Percentiles rank a stretch among this genome's conserved stretches.
Evolutionary conservation across 768 basidiomycete species (phyloP).

Genomic region (Serpula lacrymans): DNA sequence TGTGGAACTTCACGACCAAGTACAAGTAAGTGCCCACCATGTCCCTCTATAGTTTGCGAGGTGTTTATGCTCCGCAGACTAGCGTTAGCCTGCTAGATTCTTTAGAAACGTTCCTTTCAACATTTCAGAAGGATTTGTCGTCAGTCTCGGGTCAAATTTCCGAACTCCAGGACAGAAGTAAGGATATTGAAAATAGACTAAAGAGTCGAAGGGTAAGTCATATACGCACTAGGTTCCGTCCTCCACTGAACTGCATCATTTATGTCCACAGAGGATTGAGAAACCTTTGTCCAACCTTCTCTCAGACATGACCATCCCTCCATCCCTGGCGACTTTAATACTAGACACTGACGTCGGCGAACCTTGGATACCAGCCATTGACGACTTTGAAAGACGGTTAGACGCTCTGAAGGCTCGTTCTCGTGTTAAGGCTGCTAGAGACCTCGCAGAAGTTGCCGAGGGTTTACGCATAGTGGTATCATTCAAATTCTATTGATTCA

Average conservation of each 20-base stretch:
- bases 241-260: not conserved
- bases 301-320: conserved; percentile 78
- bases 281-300: conserved; percentile 81
- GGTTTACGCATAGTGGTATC: conserved; percentile 83
- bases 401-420: conserved; percentile 66
- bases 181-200: conserved; percentile 84
- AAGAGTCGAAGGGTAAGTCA: conserved; percentile 80
- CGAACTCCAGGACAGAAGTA: conserved; percentile 86
- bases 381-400: conserved; percentile 77
- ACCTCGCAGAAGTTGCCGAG: conserved; percentile 79
- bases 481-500: not conserved
- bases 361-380: conserved; percentile 80
- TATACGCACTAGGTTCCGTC: conserved; percentile 5
- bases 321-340: conserved; percentile 68
- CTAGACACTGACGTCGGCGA: conserved; percentile 85
- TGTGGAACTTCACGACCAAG: conserved; percentile 87
- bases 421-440: conserved; percentile 83
- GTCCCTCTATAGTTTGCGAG: not conserved
- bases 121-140: conserved; percentile 91
- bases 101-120: conserved; percentile 87
- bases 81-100: conserved; percentile 84
- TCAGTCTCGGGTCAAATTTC: conserved; percentile 96
- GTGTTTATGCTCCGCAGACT: conserved; percentile 48
- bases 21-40: conserved; percentile 51
- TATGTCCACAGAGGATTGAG: conserved; percentile 72